Conservation (phyloP, 495 filamentous ascomycete genomes). For the Penicillium subrubescens region DNA sequence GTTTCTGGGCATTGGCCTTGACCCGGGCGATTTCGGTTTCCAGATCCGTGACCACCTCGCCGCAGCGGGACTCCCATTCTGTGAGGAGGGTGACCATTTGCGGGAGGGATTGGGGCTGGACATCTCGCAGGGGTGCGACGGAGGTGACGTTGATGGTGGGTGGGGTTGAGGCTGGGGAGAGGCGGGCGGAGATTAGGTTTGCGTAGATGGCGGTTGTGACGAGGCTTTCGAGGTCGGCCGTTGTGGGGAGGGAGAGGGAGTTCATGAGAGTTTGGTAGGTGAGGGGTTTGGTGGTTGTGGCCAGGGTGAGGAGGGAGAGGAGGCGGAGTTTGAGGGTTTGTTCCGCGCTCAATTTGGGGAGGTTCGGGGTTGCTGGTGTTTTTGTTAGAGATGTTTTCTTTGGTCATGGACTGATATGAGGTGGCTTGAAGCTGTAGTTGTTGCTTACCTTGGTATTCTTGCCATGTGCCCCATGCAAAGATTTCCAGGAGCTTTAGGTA, state of each 20-base stretch:
- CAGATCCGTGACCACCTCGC: constrained; percentile 70
- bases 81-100: constrained; percentile 66
- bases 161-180: constrained; percentile 67
- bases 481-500: constrained; percentile 81
- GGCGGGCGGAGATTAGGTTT: constrained; percentile 75
- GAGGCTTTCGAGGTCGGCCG: constrained; percentile 82
- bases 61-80: constrained; percentile 77
- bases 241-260: constrained; percentile 65
- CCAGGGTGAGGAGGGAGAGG: constrained; percentile 80
- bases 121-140: constrained; percentile 82
- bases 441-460: constrained; percentile 65
- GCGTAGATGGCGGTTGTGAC: constrained; percentile 89
- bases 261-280: constrained; percentile 70
- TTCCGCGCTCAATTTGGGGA: constrained; percentile 70
- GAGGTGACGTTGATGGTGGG: constrained; percentile 73
- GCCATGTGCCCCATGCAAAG: constrained; percentile 91
- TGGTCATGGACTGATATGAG: background rate
- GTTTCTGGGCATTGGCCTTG: constrained; percentile 54
- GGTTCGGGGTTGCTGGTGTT: constrained; percentile 35
- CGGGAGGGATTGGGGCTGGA: constrained; percentile 67
- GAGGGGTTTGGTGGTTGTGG: constrained; percentile 62
- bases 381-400: background rate
- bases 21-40: constrained; percentile 68
- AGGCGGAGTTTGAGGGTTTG: constrained; percentile 89
- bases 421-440: constrained; percentile 6